Evolutionary conservation across 257 asterid genomes (phyloP).

Genomic region (Vinca minor): DNA sequence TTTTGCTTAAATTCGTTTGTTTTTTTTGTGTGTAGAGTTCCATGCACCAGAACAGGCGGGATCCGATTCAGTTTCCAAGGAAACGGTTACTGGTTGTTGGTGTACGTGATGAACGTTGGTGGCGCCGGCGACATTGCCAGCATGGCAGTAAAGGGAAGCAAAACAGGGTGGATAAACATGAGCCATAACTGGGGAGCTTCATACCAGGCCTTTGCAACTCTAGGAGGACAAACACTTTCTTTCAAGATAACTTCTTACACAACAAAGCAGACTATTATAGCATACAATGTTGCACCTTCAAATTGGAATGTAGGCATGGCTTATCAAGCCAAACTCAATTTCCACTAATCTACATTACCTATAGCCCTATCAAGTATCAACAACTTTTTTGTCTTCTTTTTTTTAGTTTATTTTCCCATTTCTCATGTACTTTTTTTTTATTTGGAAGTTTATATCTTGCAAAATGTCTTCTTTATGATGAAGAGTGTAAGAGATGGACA

Average conservation of each 20-base stretch:
- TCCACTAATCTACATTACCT: slow-evolving; percentile 29
- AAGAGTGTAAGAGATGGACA: not conserved
- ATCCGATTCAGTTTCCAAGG: slow-evolving; percentile 54
- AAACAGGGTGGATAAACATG: slow-evolving; percentile 71
- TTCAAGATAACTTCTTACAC: slow-evolving; percentile 61
- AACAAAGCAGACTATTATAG: slow-evolving; percentile 39
- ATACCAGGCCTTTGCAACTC: slow-evolving; percentile 59
- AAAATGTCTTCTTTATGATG: not conserved
- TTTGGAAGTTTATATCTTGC: not conserved
- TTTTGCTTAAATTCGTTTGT: not conserved
- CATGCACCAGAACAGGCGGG: slow-evolving; percentile 47
- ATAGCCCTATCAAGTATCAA: not conserved
- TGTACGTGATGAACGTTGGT: slow-evolving; percentile 67
- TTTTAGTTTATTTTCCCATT: not conserved
- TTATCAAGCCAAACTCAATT: slow-evolving; percentile 38
- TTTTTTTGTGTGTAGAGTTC: slow-evolving; percentile 30
- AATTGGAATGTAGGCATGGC: slow-evolving; percentile 53
- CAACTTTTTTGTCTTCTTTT: not conserved
- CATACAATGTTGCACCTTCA: slow-evolving; percentile 59
- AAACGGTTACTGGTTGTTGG: slow-evolving; percentile 74
- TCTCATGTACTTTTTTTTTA: not conserved
- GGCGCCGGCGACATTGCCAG: slow-evolving; percentile 60
- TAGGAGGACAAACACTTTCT: slow-evolving; percentile 63
- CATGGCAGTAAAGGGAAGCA: slow-evolving; percentile 71
- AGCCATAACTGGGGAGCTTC: slow-evolving; percentile 97